Base-by-base conservation (phyloP, 2,329 filamentous ascomycete species). In the Clarireedia monteithiana region DNA sequence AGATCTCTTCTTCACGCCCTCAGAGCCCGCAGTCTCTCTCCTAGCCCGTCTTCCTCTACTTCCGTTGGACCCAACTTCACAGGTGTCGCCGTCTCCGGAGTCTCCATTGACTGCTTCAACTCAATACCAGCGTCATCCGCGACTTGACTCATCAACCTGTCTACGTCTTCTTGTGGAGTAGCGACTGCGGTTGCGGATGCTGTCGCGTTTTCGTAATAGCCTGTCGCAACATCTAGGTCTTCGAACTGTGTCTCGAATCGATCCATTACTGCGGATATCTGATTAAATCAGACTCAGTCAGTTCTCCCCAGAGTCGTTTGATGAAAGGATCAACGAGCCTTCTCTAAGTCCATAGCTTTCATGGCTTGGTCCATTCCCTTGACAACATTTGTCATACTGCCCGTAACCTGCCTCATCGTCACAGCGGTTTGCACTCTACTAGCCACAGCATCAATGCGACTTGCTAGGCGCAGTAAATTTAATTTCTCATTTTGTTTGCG, bases 61-160 rank as follows among this genome's bases (percentile, higher is more conserved):
- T 88, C 83, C 2, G 85, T 88, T 2, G 86, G 86, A 60, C 88
- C 86, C 57, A 77, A 78, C 69, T 79, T 78, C 5, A 74, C 73
- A 65, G 78, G 78, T 17, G 79, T 80, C 48, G 85, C 83, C 26
- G 77, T 77, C 65, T 77, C 79, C 12, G 70, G 79, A 12, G 74
- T 74, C 55, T 76, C 75, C 72, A 95, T 83, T 72, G 94, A 88
- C 68, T 86, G 81, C 63, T 83, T 83, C 39, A 95, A 76, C 71
- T 94, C 88, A 52, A 96, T 82, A 53, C 91, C 91, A 9, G 88
- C 89, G 71, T 95, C 90, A 70, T 95, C 91, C 60, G 90, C 90
- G 45, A 94, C 82, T 73, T 95, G 88, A 61, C 83, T 86, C 73
- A 95, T 86, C 60, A 95, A 74, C 63, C 89, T 84, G 70, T 95